phyloP scores from a whole-genome alignment of 2,329 filamentous ascomycete genomes.

The Scedosporium boydii region DNA sequence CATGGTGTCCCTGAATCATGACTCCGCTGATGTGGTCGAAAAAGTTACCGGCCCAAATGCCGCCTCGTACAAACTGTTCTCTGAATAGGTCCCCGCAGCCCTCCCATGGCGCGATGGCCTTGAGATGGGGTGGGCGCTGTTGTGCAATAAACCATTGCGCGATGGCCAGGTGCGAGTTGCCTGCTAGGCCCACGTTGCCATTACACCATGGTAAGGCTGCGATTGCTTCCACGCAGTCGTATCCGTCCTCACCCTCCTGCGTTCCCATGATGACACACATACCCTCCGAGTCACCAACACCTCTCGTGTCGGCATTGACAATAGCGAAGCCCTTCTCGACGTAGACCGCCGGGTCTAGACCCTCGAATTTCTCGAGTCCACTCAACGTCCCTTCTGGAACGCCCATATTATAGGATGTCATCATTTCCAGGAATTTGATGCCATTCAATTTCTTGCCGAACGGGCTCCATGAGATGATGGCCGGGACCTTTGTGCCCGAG shows the following conservation, averaged over 20 bases:
- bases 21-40: slow-evolving; percentile 11
- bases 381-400: slow-evolving; percentile 16
- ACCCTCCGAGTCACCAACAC: slow-evolving; percentile 16
- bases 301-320: slow-evolving; percentile 20
- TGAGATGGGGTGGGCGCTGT: slow-evolving; percentile 12
- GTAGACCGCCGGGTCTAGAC: slow-evolving; percentile 20
- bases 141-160: slow-evolving; percentile 15
- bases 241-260: slow-evolving; percentile 15
- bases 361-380: slow-evolving; percentile 19
- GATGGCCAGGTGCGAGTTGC: slow-evolving; percentile 17
- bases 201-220: slow-evolving; percentile 15
- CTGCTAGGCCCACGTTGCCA: slow-evolving; percentile 17
- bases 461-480: slow-evolving; percentile 31
- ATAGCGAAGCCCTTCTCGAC: slow-evolving; percentile 18
- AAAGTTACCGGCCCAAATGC: slow-evolving; percentile 8
- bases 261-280: slow-evolving; percentile 15
- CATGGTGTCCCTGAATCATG: slow-evolving; percentile 13
- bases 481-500: slow-evolving; percentile 25
- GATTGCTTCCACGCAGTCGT: slow-evolving; percentile 16
- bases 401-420: slow-evolving; percentile 27
- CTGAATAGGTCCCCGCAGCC: slow-evolving; percentile 20
- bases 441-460: slow-evolving; percentile 35
- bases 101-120: slow-evolving; percentile 28
- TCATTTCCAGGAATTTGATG: slow-evolving; percentile 24
- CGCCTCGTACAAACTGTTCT: slow-evolving; percentile 16